A percentile compares a stretch with the other conserved stretches of the same genome.
These are phyloP conservation scores for Trichoderma brevicompactum DNA, from an alignment of 2,329 filamentous ascomycete genomes.

Conservation along the genomic window DNA sequence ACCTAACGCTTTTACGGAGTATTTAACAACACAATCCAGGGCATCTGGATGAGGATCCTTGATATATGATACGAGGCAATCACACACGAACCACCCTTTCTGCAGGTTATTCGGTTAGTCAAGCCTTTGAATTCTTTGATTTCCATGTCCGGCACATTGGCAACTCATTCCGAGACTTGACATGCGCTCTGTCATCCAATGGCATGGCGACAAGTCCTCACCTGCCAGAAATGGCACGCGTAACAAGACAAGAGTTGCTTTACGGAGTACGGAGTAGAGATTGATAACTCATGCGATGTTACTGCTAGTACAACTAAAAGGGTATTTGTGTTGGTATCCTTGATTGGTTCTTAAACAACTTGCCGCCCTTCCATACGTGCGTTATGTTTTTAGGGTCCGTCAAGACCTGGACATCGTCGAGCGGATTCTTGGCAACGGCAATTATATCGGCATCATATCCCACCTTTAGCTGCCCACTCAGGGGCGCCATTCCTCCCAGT, in stretches of 20 bases:
- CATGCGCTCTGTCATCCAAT: not conserved
- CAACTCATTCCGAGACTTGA: not conserved
- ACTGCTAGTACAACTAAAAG: not conserved
- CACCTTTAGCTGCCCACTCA: constrained; percentile 50
- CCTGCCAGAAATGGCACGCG: not conserved
- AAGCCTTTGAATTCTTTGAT: not conserved
- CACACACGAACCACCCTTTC: not conserved
- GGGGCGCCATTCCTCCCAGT: constrained; percentile 49
- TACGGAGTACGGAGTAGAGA: not conserved
- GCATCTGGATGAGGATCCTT: not conserved
- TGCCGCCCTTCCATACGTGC: constrained; percentile 51
- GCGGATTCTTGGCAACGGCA: constrained; percentile 48
- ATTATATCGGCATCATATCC: constrained; percentile 56
- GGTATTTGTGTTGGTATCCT: not conserved
- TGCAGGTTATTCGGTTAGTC: no score
- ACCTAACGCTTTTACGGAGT: not conserved
- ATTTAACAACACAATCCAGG: not conserved
- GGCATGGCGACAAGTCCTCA: not conserved
- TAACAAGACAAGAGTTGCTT: not conserved
- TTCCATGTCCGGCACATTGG: not conserved
- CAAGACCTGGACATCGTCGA: constrained; percentile 48
- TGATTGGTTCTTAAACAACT: constrained; percentile 47
- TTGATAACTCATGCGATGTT: not conserved
- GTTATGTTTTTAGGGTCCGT: constrained; percentile 45
- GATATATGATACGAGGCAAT: not conserved